Evolutionary conservation across 2,329 filamentous ascomycete genomes (phyloP).

Genomic region (Colletotrichum chlorophyti): DNA sequence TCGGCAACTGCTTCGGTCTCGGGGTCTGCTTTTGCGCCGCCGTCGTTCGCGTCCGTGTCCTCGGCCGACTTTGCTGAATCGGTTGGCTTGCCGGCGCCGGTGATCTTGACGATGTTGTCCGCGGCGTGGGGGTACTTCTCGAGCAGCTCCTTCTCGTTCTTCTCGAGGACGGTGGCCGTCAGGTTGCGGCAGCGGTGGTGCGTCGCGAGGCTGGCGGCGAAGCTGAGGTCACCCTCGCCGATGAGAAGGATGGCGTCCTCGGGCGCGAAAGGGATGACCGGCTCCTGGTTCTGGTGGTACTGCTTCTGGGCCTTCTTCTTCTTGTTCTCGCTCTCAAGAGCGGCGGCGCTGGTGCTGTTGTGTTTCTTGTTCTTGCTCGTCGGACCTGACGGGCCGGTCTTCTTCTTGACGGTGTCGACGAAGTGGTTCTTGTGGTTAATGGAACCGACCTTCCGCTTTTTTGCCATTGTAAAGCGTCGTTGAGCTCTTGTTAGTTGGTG

Average conservation of each 20-base stretch:
- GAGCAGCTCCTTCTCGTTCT: conserved; percentile 58
- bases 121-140: conserved; percentile 78
- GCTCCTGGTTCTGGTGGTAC: conserved; percentile 44
- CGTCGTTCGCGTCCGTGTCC: conserved; percentile 5
- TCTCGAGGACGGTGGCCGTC: conserved; percentile 74
- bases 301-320: conserved; percentile 30
- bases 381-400: conserved; percentile 16
- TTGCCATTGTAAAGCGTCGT: conserved; percentile 39
- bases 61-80: conserved; percentile 6
- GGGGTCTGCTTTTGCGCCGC: background rate
- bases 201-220: conserved; percentile 70
- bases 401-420: conserved; percentile 24
- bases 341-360: conserved; percentile 17
- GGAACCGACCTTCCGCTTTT: conserved; percentile 51
- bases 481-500: background rate
- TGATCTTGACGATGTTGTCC: conserved; percentile 62
- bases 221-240: conserved; percentile 84
- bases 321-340: conserved; percentile 11
- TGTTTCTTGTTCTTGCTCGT: conserved; percentile 28
- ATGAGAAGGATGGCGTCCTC: conserved; percentile 76
- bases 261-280: conserved; percentile 71
- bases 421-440: conserved; percentile 26
- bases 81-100: conserved; percentile 8
- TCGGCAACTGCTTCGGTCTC: conserved; percentile 20
- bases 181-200: conserved; percentile 72